These are phyloP conservation scores for Pachyrhizus erosus DNA, from an alignment of 306 rosid genomes.

Conservation along the genomic window DNA sequence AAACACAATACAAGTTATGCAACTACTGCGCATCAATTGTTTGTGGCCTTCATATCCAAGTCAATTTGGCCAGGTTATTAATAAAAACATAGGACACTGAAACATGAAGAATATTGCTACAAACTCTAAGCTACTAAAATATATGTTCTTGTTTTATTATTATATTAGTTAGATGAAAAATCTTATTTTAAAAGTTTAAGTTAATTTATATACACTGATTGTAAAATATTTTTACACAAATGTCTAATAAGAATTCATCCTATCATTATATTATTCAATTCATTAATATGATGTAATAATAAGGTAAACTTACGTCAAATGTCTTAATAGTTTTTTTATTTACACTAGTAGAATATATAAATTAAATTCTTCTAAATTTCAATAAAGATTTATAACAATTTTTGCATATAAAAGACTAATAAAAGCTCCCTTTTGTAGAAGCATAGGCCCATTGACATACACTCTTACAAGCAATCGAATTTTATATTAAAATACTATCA, in stretches of 20 bases:
- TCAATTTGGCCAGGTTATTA: neutral
- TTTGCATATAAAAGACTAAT: neutral
- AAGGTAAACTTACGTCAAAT: too few relatives aligned
- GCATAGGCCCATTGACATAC: neutral
- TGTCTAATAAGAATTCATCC: too few relatives aligned
- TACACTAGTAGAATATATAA: too few relatives aligned
- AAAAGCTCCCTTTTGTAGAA: neutral
- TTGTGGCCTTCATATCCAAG: constrained; percentile 39
- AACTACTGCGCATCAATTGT: neutral
- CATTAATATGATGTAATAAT: too few relatives aligned
- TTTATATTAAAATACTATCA: neutral
- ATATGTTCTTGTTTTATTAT: neutral
- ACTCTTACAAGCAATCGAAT: neutral
- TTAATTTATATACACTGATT: too few relatives aligned
- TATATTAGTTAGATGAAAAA: neutral
- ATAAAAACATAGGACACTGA: neutral
- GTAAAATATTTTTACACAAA: too few relatives aligned
- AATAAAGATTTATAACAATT: neutral
- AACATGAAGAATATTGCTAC: neutral
- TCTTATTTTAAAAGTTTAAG: too few relatives aligned
- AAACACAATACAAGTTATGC: constrained; percentile 6
- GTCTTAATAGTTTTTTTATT: too few relatives aligned
- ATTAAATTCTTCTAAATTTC: too few relatives aligned
- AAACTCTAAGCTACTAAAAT: neutral
- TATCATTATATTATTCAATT: too few relatives aligned